These are phyloP conservation scores for Cladosporium sp. DNA, from an alignment of 2,329 filamentous ascomycete genomes.

Conservation along the genomic window DNA sequence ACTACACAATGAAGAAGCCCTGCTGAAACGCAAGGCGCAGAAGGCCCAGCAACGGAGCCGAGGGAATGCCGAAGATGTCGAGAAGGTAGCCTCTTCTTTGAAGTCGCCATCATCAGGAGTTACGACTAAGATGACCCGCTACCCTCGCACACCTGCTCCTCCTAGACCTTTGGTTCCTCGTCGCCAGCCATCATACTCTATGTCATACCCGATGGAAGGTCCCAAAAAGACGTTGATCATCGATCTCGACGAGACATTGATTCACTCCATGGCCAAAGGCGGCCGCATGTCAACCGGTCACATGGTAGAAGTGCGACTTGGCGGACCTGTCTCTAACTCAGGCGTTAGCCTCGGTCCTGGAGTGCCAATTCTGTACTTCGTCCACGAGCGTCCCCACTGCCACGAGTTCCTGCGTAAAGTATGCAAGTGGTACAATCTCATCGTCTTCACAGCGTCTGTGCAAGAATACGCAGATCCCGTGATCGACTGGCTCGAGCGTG, in stretches of 20 bases:
- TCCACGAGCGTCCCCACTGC: conserved; percentile 95
- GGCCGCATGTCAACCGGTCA: conserved; percentile 94
- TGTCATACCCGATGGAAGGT: conserved; percentile 56
- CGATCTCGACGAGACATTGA: conserved; percentile 94
- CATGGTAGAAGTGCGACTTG: conserved; percentile 83
- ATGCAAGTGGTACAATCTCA: conserved; percentile 96
- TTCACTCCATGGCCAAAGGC: conserved; percentile 97
- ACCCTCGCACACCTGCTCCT: conserved; percentile 85
- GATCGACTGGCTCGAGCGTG: conserved; percentile 96
- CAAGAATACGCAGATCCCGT: conserved; percentile 99
- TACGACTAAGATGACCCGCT: conserved; percentile 69
- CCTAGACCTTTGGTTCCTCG: conserved; percentile 87
- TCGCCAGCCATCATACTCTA: conserved; percentile 84
- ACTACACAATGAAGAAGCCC: conserved; percentile 73
- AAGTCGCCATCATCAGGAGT: conserved; percentile 84
- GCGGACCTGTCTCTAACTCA: conserved; percentile 24
- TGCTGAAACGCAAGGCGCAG: conserved; percentile 63
- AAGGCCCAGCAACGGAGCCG: conserved; percentile 48
- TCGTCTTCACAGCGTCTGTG: conserved; percentile 94
- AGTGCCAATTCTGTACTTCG: conserved; percentile 97
- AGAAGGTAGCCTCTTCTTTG: conserved; percentile 68
- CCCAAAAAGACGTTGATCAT: conserved; percentile 92
- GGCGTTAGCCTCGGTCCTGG: conserved; percentile 67
- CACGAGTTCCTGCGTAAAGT: conserved; percentile 94
- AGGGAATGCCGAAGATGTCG: conserved; percentile 41